Evolutionary conservation across 257 asterid genomes (phyloP).

Genomic region (Cordia subcordata): DNA sequence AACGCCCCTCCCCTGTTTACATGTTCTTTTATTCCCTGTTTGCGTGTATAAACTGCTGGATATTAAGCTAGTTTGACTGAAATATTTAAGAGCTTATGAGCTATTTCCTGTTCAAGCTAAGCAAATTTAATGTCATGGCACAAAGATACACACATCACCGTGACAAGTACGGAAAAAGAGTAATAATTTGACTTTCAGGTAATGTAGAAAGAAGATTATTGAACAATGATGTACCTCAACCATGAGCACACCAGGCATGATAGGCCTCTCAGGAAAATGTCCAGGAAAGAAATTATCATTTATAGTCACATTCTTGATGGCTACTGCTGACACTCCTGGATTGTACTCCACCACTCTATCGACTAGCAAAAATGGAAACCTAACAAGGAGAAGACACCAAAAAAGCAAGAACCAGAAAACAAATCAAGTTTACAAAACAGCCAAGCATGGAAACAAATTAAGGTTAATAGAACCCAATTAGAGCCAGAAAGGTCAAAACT

Average conservation of each 20-base stretch:
- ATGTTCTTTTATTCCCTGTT: too few relatives aligned
- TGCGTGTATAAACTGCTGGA: too few relatives aligned
- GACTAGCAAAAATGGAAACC: constrained; percentile 82
- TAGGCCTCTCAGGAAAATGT: constrained; percentile 92
- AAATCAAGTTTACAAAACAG: neutral
- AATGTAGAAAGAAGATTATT: constrained; percentile 6
- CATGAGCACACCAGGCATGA: constrained; percentile 98
- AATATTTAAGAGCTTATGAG: too few relatives aligned
- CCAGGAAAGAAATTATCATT: constrained; percentile 93
- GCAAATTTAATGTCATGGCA: too few relatives aligned
- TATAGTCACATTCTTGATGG: constrained; percentile 84
- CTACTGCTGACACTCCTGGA: constrained; percentile 88
- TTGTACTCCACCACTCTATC: constrained; percentile 86
- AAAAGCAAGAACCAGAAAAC: constrained; percentile 5
- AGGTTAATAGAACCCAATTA: neutral
- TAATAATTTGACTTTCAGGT: too few relatives aligned
- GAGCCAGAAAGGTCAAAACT: neutral
- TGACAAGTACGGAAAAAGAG: too few relatives aligned
- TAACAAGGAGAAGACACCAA: constrained; percentile 15
- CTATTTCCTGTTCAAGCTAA: too few relatives aligned
- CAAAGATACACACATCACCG: too few relatives aligned
- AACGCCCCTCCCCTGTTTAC: too few relatives aligned
- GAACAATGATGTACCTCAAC: constrained; percentile 51
- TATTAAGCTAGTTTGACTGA: too few relatives aligned
- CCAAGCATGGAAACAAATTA: neutral